Evolutionary conservation across 768 basidiomycete species (phyloP), one percentile per base, ranked within the genome.

Genomic region (Podaxis rugospora): DNA sequence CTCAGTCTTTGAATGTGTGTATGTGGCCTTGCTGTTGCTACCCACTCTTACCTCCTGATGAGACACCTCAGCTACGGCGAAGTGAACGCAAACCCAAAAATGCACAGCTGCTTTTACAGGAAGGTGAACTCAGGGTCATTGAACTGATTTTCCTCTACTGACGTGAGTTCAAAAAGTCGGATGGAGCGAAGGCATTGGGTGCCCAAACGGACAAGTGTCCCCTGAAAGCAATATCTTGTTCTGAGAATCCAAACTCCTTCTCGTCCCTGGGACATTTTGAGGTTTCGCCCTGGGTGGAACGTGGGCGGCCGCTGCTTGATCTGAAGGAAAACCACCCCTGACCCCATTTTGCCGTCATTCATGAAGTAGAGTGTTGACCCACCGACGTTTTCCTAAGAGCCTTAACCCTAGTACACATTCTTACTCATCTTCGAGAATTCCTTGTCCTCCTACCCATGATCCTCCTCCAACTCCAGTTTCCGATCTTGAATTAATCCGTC

Each of bases 1-100:
- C 27, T 61, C 59, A 5, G 23, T 61, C 32, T 61, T 61, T 37
- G 52, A 61, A 61, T 61, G 59, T 36, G 59, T 61, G 59, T 61
- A 61, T 35, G 59, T 32, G 21, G 7, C 18, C 13, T 25, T 32
- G 18, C 18, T 11, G n/a, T 7, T 37, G 25, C 16, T n/a, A 47
- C 5, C 51, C 18, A 21, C 47, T 9, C 47, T 11, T 49, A 9
- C 21, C 23, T 25, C 10, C 13, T 27, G n/a, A 44, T 18, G n/a
- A 13, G 18, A 44, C n/a, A n/a, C 23, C 16, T 27, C 46, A 60
- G 59, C 6, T 61, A 61, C 18, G 59, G 59, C 11, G 35, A 37
- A 49, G 44, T 47, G n/a, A 49, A 49, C 9, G 3, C 52, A 13
- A 37, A 54, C 13, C 52, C 59, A 11, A 21, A 16, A 25, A 61